Evolutionary conservation across 2,329 filamentous ascomycete genomes (phyloP).

Genomic region (Arthrobotrys sphaeroides): DNA sequence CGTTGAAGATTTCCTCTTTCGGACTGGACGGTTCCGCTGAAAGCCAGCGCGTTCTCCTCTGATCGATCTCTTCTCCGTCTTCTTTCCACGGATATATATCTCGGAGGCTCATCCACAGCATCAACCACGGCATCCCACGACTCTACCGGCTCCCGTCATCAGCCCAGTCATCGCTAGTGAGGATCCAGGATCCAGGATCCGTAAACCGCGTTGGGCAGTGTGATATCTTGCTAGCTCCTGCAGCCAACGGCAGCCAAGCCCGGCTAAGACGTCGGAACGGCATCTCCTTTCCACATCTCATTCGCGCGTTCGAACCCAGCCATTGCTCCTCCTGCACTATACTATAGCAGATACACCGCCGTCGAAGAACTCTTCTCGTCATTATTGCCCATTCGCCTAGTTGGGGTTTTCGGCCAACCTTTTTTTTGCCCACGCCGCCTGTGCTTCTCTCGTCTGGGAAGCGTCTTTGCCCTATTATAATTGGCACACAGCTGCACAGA

Average conservation of each 20-base stretch:
- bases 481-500: constrained; percentile 25
- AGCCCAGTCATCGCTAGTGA: background rate
- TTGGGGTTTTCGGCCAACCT: constrained; percentile 64
- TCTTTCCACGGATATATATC: background rate
- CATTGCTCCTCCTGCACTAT: constrained; percentile 11
- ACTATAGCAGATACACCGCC: constrained; percentile 15
- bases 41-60: background rate
- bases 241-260: constrained; percentile 37
- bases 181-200: background rate
- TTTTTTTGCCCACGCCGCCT: constrained; percentile 10
- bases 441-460: constrained; percentile 11
- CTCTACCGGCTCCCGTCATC: background rate
- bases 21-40: background rate
- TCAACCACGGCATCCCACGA: background rate
- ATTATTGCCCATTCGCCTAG: constrained; percentile 33
- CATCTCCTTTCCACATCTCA: constrained; percentile 50
- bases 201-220: constrained; percentile 24
- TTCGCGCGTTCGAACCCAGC: constrained; percentile 25
- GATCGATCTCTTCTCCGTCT: no score
- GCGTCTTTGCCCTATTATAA: background rate
- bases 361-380: constrained; percentile 36
- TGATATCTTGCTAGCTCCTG: constrained; percentile 25
- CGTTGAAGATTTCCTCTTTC: constrained; percentile 29
- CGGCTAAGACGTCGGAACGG: constrained; percentile 39
- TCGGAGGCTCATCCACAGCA: background rate